Evolutionary conservation across 345 rosid genomes (phyloP).

Genomic region (Raphanus sativus): DNA sequence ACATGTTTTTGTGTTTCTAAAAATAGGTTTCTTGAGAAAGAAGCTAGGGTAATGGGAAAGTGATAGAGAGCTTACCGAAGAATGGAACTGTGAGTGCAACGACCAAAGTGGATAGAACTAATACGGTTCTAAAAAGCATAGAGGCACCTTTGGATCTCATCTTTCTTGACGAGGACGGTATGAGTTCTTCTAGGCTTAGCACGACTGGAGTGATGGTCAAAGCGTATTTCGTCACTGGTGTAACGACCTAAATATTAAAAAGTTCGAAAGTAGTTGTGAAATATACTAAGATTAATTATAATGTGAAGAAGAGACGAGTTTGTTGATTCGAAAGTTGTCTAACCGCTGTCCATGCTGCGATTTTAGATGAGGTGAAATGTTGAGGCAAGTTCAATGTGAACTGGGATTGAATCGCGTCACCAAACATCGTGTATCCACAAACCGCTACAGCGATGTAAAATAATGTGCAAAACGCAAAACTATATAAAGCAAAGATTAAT

Average conservation of each 20-base stretch:
- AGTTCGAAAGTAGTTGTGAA: neutral
- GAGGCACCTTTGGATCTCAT: slow-evolving; percentile 44
- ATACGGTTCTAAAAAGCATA: slow-evolving; percentile 52
- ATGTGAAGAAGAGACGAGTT: neutral
- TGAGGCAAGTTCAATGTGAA: slow-evolving; percentile 81
- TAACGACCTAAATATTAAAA: slow-evolving; percentile 49
- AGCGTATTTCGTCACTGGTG: slow-evolving; percentile 74
- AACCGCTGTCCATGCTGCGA: slow-evolving; percentile 75
- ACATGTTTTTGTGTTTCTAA: neutral
- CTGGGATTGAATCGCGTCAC: slow-evolving; percentile 66
- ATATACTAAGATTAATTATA: neutral
- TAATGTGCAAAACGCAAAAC: slow-evolving; percentile 56
- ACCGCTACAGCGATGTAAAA: slow-evolving; percentile 53
- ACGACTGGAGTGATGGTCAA: slow-evolving; percentile 69
- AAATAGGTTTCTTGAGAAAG: neutral
- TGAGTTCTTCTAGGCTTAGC: slow-evolving; percentile 66
- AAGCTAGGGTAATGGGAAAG: slow-evolving; percentile 43
- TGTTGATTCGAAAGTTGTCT: neutral
- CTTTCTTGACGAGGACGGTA: slow-evolving; percentile 47
- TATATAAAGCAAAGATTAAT: slow-evolving; percentile 31
- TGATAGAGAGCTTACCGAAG: slow-evolving; percentile 52
- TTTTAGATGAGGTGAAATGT: slow-evolving; percentile 51
- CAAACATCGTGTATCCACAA: slow-evolving; percentile 75
- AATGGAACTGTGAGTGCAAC: slow-evolving; percentile 71
- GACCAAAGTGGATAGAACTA: slow-evolving; percentile 59